Evolutionary conservation across 2,329 filamentous ascomycete genomes (phyloP), one percentile per base, ranked within the genome.

Genomic region (Chaetomium sp.): DNA sequence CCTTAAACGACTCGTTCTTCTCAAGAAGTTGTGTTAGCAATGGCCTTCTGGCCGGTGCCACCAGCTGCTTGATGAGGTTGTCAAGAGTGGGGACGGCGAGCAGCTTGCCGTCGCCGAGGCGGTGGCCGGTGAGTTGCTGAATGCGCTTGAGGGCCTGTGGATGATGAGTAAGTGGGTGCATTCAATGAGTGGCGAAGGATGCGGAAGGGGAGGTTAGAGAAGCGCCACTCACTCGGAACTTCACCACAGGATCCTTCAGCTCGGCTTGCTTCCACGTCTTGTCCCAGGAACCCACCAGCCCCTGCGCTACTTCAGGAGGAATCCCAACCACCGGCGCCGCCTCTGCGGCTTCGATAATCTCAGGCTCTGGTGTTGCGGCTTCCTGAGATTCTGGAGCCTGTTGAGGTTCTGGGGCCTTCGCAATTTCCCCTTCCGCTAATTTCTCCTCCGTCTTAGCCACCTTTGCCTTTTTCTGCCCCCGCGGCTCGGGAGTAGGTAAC

Each of bases 111-210:
- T 96, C 92, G 12, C 87, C 77, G 61, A 96, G 76, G 57, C 82
- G 80, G 59, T 85, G 81, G 58, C 89, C 89, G n/a, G 87, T 91
- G 58, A 95, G 77, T 69, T 94, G 88, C 69, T 87, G 83, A 59
- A 91, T 75, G 57, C 89, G 86, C 74, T 96, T 95, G 65, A 85
- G 75, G 61, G 94, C 79, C 91, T 96, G 62, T 27, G n/a, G 19
- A 5, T 4, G 44, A 10, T 14, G 6, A 45, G 46, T 67, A 52
- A 64, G 62, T 34, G 49, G 19, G 42, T 7, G n/a, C 40, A n/a
- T 27, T 46, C 10, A 37, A 9, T 7, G 3, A 32, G 7, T 5
- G 14, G 2, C 10, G 7, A 42, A 14, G 37, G 12, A 38, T 9
- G 37, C 8, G 12, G 12, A 38, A 38, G 37, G 37, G 37, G 37